Evolutionary conservation across 148 eudicot genomes (phyloP).

Genomic region (Amaranthus cruentus): DNA sequence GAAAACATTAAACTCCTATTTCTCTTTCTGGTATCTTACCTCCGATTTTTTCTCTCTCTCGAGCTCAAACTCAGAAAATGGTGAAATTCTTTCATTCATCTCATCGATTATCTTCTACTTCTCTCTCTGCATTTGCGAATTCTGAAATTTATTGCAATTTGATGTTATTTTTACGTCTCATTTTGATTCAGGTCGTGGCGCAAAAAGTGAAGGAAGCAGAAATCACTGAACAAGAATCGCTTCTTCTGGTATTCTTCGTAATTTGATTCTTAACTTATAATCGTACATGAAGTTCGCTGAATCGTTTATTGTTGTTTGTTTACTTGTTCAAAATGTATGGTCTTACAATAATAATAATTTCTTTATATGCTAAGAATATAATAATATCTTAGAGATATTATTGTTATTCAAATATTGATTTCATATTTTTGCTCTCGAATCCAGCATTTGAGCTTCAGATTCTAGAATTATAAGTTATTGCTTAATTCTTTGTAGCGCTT

Average conservation of each 20-base stretch:
- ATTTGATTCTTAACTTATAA: neutral
- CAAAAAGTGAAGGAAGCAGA: slow-evolving; percentile 76
- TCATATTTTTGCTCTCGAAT: no score
- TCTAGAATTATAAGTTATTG: neutral
- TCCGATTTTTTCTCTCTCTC: neutral
- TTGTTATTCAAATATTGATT: neutral
- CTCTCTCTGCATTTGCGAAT: neutral
- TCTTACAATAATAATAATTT: no score
- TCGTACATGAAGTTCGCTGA: neutral
- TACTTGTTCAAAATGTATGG: neutral
- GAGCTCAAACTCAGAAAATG: slow-evolving; percentile 3
- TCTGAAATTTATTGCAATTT: neutral
- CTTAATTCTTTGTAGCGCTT: neutral
- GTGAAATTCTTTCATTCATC: slow-evolving; percentile 1
- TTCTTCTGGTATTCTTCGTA: slow-evolving; percentile 54
- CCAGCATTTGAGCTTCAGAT: neutral
- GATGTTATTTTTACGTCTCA: neutral
- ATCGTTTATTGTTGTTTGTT: neutral
- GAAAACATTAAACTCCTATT: neutral
- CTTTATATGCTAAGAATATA: no score
- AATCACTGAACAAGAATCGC: slow-evolving; percentile 89
- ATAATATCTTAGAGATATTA: no score
- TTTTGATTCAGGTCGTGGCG: slow-evolving; percentile 50
- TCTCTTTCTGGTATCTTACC: neutral
- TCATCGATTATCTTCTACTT: neutral